Base-by-base conservation (phyloP, 148 eudicot genomes). In the Rhododendron griersonianum region DNA sequence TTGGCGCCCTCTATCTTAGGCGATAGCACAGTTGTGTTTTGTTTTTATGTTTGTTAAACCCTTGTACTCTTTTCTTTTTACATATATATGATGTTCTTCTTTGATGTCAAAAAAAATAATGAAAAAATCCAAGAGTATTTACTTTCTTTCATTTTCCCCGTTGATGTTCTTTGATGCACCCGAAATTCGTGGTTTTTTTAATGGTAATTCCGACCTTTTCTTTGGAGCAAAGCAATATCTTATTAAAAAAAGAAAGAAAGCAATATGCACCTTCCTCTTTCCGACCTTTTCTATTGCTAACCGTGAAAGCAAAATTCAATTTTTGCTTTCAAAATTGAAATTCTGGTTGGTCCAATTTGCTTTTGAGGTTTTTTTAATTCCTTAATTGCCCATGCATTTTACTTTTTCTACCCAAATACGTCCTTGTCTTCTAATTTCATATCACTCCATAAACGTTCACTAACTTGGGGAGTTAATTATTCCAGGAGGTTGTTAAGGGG, bases 251-350 rank as follows among this genome's bases (percentile, higher is more conserved):
- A 37, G 5, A 39, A 39, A 5, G 5, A 5, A 0, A 39, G 41
- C 41, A 39, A 39, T 39, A 28, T 28, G 35, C 75, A 69, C 18
- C 16, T 69, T 69, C 10, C 19, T 13, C 18, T 69, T 28, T 13
- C 75, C 37, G 7, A 41, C 45, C 45, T 41, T 41, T 41, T 41
- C 45, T 41, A 41, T 67, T 30, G 6, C 75, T 28, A 69, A 21
- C 35, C 81, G 9, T 75, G 80, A 13, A 84, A 84, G 86, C 81
- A 14, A 84, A 84, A 33, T 23, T 23, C 86, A 35, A 37, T 53
- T 51, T 75, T 84, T 37, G 81, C 86, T 84, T 75, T 41, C 37
- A 75, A 53, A 53, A 25, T 0, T 53, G 23, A 37, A 0, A 0
- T 37, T 75, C 69, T 53, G 86, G 25, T 9, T 50, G 86, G 81